phyloP scores from a whole-genome alignment of 805 yeast genomes.

The Pichia manshurica region DNA sequence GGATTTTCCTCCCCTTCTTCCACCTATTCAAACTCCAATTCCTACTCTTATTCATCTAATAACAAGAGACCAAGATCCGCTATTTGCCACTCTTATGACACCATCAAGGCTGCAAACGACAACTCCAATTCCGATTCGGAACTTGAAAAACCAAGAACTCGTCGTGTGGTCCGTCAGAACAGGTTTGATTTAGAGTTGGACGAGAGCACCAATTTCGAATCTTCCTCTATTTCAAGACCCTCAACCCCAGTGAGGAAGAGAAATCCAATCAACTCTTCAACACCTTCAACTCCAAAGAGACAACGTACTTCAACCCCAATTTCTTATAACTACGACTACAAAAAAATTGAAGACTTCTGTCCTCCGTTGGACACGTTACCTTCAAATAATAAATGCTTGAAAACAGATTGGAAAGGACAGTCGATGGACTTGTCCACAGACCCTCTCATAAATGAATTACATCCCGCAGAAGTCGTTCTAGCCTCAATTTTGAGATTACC shows the following conservation, averaged over 20 bases:
- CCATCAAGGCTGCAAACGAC: slow-evolving; percentile 13
- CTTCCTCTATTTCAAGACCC: slow-evolving; percentile 26
- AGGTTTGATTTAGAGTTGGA: slow-evolving; percentile 29
- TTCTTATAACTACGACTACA: slow-evolving; percentile 55
- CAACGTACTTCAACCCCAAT: slow-evolving; percentile 34
- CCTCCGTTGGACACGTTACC: slow-evolving; percentile 68
- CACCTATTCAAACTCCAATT: slow-evolving; percentile 9
- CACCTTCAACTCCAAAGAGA: slow-evolving; percentile 15
- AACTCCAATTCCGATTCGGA: slow-evolving; percentile 26
- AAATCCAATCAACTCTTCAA: not conserved
- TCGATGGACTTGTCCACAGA: slow-evolving; percentile 86
- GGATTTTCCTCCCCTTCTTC: slow-evolving; percentile 7
- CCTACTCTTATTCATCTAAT: not conserved
- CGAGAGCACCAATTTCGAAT: slow-evolving; percentile 5
- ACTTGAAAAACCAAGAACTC: slow-evolving; percentile 53
- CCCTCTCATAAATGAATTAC: slow-evolving; percentile 66
- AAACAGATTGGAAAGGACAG: slow-evolving; percentile 97
- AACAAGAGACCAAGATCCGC: slow-evolving; percentile 4
- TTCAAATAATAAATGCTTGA: slow-evolving; percentile 57
- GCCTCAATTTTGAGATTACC: slow-evolving; percentile 91
- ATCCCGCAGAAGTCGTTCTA: slow-evolving; percentile 83
- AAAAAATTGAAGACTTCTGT: slow-evolving; percentile 73
- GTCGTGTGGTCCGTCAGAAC: slow-evolving; percentile 39
- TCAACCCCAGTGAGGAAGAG: slow-evolving; percentile 26
- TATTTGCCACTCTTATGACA: slow-evolving; percentile 6